These are phyloP conservation scores for Picochlorum sp. DNA, from an alignment of 139 green algal species.

Conservation along the genomic window DNA sequence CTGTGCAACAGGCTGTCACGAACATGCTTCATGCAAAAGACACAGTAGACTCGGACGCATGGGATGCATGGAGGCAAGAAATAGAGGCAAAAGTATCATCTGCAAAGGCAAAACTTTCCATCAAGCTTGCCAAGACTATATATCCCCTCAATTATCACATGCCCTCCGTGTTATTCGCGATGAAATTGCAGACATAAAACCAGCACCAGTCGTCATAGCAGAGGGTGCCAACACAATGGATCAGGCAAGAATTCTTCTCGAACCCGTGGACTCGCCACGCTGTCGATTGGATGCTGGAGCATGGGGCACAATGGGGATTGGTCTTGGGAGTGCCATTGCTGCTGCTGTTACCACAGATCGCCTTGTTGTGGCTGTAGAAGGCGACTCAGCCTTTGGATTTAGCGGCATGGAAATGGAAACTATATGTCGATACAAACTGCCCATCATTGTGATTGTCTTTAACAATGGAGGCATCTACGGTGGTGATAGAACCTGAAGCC, in stretches of 20 bases:
- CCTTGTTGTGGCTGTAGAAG: constrained; percentile 66
- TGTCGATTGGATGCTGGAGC: constrained; percentile 68
- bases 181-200: constrained; percentile 20
- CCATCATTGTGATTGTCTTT: constrained; percentile 61
- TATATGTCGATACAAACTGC: constrained; percentile 60
- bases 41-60: constrained; percentile 1
- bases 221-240: constrained; percentile 86
- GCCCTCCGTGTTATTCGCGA: constrained; percentile 45
- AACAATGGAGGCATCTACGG: constrained; percentile 82
- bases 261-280: constrained; percentile 42
- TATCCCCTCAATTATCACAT: constrained; percentile 53
- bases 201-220: constrained; percentile 44
- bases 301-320: constrained; percentile 80
- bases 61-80: neutral
- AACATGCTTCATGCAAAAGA: constrained; percentile 21
- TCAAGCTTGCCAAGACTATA: constrained; percentile 9
- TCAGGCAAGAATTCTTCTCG: constrained; percentile 44
- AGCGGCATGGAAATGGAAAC: constrained; percentile 69
- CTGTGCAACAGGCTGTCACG: constrained; percentile 13
- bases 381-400: constrained; percentile 80
- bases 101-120: constrained; percentile 31
- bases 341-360: constrained; percentile 29
- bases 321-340: constrained; percentile 40
- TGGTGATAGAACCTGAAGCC: constrained; percentile 45
- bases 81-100: constrained; percentile 17